A percentile compares a stretch with the other conserved stretches of the same genome.
Conservation (phyloP, 2,329 filamentous ascomycete genomes). For the Calonectria honghensis region DNA sequence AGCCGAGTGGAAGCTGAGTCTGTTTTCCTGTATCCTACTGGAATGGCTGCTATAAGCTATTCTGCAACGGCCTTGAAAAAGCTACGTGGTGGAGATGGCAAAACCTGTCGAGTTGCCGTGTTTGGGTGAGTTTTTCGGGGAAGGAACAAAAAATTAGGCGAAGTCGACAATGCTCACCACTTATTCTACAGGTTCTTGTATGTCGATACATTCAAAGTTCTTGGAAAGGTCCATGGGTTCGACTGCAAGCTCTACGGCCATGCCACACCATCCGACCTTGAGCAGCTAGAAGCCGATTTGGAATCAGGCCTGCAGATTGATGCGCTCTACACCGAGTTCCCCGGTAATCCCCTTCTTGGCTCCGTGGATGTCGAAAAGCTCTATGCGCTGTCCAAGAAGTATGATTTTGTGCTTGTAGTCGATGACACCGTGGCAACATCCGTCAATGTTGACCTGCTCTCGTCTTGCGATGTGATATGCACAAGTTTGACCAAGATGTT, state of each 20-base stretch:
- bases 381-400: slow-evolving; percentile 56
- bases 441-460: slow-evolving; percentile 67
- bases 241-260: slow-evolving; percentile 66
- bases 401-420: slow-evolving; percentile 64
- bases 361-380: slow-evolving; percentile 56
- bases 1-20: slow-evolving; percentile 53
- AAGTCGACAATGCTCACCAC: neutral
- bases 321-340: slow-evolving; percentile 68
- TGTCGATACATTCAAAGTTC: slow-evolving; percentile 57
- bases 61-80: slow-evolving; percentile 43
- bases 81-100: neutral
- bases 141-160: neutral
- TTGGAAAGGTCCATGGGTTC: slow-evolving; percentile 53
- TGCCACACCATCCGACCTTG: slow-evolving; percentile 63
- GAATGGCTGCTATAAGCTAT: slow-evolving; percentile 70
- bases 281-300: slow-evolving; percentile 62
- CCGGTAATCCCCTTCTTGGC: slow-evolving; percentile 58
- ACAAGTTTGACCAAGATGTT: slow-evolving; percentile 74
- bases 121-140: slow-evolving; percentile 50
- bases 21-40: slow-evolving; percentile 69
- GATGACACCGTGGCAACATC: slow-evolving; percentile 69
- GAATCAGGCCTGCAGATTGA: slow-evolving; percentile 61
- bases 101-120: slow-evolving; percentile 48
- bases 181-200: slow-evolving; percentile 51
- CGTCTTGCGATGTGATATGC: slow-evolving; percentile 68